Conservation (phyloP, 1,284 basidiomycete species). For the Irpex rosettiformis region DNA sequence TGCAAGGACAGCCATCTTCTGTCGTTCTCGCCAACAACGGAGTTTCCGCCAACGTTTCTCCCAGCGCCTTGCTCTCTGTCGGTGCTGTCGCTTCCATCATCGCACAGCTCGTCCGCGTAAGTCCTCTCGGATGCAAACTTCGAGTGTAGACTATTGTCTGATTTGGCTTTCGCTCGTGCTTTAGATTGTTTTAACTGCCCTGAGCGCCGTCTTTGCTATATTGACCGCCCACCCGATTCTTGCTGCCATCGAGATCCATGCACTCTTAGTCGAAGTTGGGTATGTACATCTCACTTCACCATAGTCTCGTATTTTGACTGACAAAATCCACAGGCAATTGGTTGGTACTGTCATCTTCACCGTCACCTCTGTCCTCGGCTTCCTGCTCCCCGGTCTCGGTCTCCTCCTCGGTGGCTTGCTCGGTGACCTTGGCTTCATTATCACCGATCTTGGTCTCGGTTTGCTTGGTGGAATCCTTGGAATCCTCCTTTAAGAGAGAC, state of each 20-base stretch:
- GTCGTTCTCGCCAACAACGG: conserved; percentile 32
- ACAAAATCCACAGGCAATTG: background rate
- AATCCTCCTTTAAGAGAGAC: conserved; percentile 13
- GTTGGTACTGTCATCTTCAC: conserved; percentile 21
- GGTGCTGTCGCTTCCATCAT: conserved; percentile 21
- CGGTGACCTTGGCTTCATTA: conserved; percentile 13
- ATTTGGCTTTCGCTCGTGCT: conserved; percentile 9
- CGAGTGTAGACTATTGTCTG: background rate
- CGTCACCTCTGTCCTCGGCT: conserved; percentile 28
- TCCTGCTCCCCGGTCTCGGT: conserved; percentile 16
- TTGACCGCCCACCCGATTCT: conserved; percentile 20
- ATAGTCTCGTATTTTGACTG: background rate
- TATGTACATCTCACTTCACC: background rate
- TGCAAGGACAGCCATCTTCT: conserved; percentile 28
- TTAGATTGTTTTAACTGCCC: conserved; percentile 32
- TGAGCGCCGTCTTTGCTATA: conserved; percentile 33
- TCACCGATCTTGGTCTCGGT: conserved; percentile 21
- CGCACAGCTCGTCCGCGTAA: conserved; percentile 23
- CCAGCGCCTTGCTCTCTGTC: conserved; percentile 23
- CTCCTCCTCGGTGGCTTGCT: conserved; percentile 19
- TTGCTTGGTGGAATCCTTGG: conserved; percentile 20
- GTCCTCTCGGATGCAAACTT: background rate
- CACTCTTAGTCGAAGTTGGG: conserved; percentile 26
- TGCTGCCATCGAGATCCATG: conserved; percentile 22
- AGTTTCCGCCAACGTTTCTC: conserved; percentile 26